Evolutionary conservation across 1,284 basidiomycete genomes (phyloP).

Genomic region (Cryptococcus sp.): DNA sequence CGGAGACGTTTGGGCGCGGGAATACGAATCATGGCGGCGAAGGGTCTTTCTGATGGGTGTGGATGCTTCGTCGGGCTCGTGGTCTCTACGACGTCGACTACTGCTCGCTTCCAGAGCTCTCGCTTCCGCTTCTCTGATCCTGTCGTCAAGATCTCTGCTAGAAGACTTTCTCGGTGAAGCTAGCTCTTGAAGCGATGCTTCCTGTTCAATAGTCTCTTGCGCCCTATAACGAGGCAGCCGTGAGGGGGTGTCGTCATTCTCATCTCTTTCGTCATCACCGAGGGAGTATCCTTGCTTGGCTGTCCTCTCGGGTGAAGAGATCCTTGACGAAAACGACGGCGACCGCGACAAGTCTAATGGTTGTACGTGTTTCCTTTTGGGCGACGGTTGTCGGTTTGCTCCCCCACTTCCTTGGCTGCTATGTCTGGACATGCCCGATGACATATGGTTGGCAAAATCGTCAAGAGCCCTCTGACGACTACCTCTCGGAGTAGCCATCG

Average conservation of each 20-base stretch:
- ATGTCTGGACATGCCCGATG: conserved; percentile 4
- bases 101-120: conserved; percentile 20
- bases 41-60: conserved; percentile 5
- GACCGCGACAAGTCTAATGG: background rate
- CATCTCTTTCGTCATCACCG: too few species aligned
- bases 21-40: conserved; percentile 14
- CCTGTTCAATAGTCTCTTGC: too few species aligned
- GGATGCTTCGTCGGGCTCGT: conserved; percentile 7
- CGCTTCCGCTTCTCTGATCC: conserved; percentile 43
- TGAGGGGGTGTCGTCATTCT: too few species aligned
- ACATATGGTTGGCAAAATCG: conserved; percentile 1
- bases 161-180: conserved; percentile 4
- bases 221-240: too few species aligned
- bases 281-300: background rate
- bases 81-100: conserved; percentile 6
- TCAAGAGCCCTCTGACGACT: background rate
- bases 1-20: conserved; percentile 6
- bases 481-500: background rate
- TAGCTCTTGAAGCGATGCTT: too few species aligned
- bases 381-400: conserved; percentile 1
- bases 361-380: background rate
- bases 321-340: background rate
- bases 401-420: conserved; percentile 9
- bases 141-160: conserved; percentile 30
- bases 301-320: conserved; percentile 16